phyloP scores from a whole-genome alignment of 148 eudicot genomes.

The Dysphania ambrosioides region DNA sequence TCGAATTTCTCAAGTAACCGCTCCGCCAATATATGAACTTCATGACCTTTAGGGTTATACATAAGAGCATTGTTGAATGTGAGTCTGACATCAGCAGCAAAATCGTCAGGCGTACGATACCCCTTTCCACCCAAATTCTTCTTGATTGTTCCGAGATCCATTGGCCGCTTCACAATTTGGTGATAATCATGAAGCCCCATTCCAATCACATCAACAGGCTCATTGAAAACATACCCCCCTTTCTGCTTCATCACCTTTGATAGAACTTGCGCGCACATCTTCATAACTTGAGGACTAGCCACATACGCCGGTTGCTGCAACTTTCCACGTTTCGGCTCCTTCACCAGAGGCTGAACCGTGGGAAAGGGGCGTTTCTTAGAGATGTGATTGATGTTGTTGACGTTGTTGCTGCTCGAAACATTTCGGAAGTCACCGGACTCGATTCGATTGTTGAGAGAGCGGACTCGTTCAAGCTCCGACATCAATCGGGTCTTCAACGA shows the following conservation, averaged over 20 bases:
- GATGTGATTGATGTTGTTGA: not conserved
- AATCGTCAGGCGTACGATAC: slow-evolving; percentile 49
- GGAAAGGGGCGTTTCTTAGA: slow-evolving; percentile 16
- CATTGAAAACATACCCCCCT: slow-evolving; percentile 34
- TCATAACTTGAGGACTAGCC: slow-evolving; percentile 28
- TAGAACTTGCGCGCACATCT: slow-evolving; percentile 37
- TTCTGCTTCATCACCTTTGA: slow-evolving; percentile 42
- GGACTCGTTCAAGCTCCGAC: slow-evolving; percentile 46
- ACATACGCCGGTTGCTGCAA: slow-evolving; percentile 1
- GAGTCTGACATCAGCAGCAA: slow-evolving; percentile 65
- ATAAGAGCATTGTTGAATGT: slow-evolving; percentile 66
- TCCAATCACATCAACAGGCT: slow-evolving; percentile 41
- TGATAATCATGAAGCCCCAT: slow-evolving; percentile 45
- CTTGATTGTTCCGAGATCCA: slow-evolving; percentile 65
- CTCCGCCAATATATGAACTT: slow-evolving; percentile 58
- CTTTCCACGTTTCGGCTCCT: slow-evolving; percentile 2
- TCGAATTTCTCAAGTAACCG: slow-evolving; percentile 48
- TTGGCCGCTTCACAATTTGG: slow-evolving; percentile 42
- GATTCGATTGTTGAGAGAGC: slow-evolving; percentile 24
- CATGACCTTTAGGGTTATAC: slow-evolving; percentile 72
- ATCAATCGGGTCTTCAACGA: slow-evolving; percentile 35
- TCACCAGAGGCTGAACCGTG: not conserved
- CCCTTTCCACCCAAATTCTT: slow-evolving; percentile 26
- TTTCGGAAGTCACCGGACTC: slow-evolving; percentile 8
- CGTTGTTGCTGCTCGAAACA: not conserved